Base-by-base conservation (phyloP, 768 basidiomycete genomes). In the Boletus reticuloceps region DNA sequence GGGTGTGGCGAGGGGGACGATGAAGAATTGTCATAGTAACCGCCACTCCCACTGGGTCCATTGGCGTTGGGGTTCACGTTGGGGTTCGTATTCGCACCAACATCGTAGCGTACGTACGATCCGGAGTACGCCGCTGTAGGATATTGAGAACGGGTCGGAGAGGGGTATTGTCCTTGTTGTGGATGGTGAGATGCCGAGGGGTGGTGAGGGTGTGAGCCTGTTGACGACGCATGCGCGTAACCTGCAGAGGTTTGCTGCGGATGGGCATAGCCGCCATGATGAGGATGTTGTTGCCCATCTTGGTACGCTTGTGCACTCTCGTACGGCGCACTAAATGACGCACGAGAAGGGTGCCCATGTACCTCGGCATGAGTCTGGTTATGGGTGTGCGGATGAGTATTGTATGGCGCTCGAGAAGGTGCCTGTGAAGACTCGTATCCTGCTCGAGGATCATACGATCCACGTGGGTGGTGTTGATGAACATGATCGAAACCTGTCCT, bases 261-360 rank as follows among this genome's bases (percentile, higher is more conserved):
- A 49, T 64, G 62, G 22, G 54, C 34, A 43, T 63, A 67, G 11
- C 56, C 59, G n/a, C 53, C 54, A 9, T 60, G 69, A n/a, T 55
- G 51, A 40, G 60, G 49, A 41, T 66, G 64, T 19, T 56, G 60
- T 12, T 65, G 68, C 14, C 58, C 59, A 7, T 72, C 60, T n/a
- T 67, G 72, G 37, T 56, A 67, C n/a, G 56, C 51, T 19, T 67
- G 70, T 20, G 61, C 47, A 44, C 69, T 63, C 42, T 72, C 69
- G 19, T 67, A 70, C 4, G 58, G 40, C 5, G 57, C 34, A 27
- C 12, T 65, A 43, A 70, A 69, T 14, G 63, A 49, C 16, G 54
- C 40, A 22, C 67, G 62, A 0, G 65, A 14, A 6, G 54, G 54
- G 16, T 62, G 63, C 5, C 53, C 56, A n/a, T 67, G 65, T 7